A percentile compares a stretch with the other conserved stretches of the same genome.
These are phyloP conservation scores for Thelonectria blattea DNA, from an alignment of 2,329 filamentous ascomycete species.

Conservation along the genomic window DNA sequence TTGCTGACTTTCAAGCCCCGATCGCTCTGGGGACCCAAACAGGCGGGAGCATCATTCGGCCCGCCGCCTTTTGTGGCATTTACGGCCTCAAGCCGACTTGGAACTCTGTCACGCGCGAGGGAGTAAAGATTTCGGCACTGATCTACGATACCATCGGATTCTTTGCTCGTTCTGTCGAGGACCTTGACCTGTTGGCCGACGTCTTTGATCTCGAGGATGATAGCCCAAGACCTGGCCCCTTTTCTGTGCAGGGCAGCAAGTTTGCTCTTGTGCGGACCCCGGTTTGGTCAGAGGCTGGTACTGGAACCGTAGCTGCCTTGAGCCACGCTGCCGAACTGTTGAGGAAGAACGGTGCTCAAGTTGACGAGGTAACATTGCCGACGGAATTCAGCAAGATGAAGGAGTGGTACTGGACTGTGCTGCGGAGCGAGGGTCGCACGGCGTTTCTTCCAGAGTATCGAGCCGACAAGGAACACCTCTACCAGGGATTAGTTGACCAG, in stretches of 20 bases:
- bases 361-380: slow-evolving; percentile 63
- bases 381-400: slow-evolving; percentile 54
- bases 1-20: slow-evolving; percentile 68
- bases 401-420: slow-evolving; percentile 58
- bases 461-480: slow-evolving; percentile 53
- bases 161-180: slow-evolving; percentile 62
- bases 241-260: slow-evolving; percentile 53
- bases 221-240: slow-evolving; percentile 33
- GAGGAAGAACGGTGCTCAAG: slow-evolving; percentile 54
- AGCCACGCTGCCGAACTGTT: slow-evolving; percentile 49
- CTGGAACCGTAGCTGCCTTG: slow-evolving; percentile 52
- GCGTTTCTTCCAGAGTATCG: slow-evolving; percentile 62
- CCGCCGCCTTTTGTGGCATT: slow-evolving; percentile 68
- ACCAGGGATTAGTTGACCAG: slow-evolving; percentile 51
- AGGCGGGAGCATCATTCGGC: slow-evolving; percentile 67
- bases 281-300: slow-evolving; percentile 55
- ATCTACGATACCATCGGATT: slow-evolving; percentile 68
- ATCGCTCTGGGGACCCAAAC: slow-evolving; percentile 70
- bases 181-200: slow-evolving; percentile 62
- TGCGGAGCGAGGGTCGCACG: slow-evolving; percentile 58
- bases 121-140: slow-evolving; percentile 63
- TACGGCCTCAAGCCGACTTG: slow-evolving; percentile 72
- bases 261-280: slow-evolving; percentile 62
- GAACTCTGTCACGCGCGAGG: slow-evolving; percentile 67
- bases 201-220: slow-evolving; percentile 62